Base-by-base conservation (phyloP, 441 rosid species). In the Pelargonium australe region DNA sequence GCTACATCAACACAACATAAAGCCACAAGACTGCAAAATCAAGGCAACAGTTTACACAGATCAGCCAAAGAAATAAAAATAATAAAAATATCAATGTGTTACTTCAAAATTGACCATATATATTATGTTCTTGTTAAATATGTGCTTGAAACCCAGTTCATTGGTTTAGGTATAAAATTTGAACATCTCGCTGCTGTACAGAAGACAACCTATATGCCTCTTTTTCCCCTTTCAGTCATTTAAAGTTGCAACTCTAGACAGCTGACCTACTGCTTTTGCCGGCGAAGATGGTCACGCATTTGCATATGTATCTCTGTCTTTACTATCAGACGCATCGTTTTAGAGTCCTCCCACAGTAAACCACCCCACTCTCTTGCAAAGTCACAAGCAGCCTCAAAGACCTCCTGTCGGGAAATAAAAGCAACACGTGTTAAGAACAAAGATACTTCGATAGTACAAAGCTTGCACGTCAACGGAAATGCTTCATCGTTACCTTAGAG, bases 301-400 rank as follows among this genome's bases (percentile, higher is more conserved):
- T 87, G 76, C 72, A 71, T 75, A 81, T 92, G 96, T 75, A 88
- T 71, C 70, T 92, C 95, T 28, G 95, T 84, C 80, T 87, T 92
- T 12, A 86, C 95, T 43, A 80, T 79, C 69, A 92, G 75, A 6
- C 87, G 83, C 98, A 90, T 92, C 68, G 76, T 88, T 83, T 88
- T 87, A 3, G 96, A 78, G 78, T 92, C 96, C 76, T 92, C 97
- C 97, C 97, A 90, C 5, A 86, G 86, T 75, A 89, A 83, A 66
- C 94, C 89, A 66, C 81, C 70, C 69, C 87, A 77, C 66, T 87
- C 81, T 43, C 90, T 80, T 20, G 97, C 96, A 78, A 77, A 85
- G 80, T 89, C 88, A 51, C 87, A 85, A 45, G 92, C 95, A 63
- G 86, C 85, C 77, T 89, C 92, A 25, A 82, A 90, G 65, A 86